Evolutionary conservation across 2,329 filamentous ascomycete species (phyloP), one percentile per base, ranked within the genome.

Genomic region (Xylariaceae sp.): DNA sequence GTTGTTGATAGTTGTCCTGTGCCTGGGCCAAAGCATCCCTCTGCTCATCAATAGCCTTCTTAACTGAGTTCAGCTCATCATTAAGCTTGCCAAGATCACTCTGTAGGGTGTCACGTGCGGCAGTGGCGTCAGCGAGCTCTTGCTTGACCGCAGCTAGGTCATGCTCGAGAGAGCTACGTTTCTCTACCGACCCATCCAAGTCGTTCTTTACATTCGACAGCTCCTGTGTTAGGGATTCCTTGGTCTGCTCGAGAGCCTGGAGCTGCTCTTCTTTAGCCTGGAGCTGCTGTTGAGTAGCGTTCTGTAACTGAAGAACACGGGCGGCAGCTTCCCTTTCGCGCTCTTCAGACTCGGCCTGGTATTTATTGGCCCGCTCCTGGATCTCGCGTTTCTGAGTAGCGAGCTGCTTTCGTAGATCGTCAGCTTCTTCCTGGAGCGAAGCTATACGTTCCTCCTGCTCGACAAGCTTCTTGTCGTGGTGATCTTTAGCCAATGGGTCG

Each of bases 391-490:
- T 64, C 13, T 68, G 59, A 4, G 61, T 52, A 26, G 67, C 64
- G 53, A 76, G 68, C 69, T 72, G 75, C 57, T 72, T 65, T 30
- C 71, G 72, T 40, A 76, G 60, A 16, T 68, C 64, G 6, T 74
- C 72, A 33, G 67, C 70, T 58, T 76, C 73, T 21, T 72, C 64
- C 45, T 69, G 63, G 60, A 70, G 63, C 42, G 68, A 59, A 26
- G 64, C 61, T 56, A 75, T 71, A 48, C 64, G 72, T 48, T 73
- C 69, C 50, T 73, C 69, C 33, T 68, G 65, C 59, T 76, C 73
- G 60, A 68, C 68, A 32, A 75, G 67, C 62, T 73, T 70, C 62
- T 72, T 70, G 8, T 65, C 59, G 33, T 61, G 61, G 48, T 70
- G 67, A 21, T 67, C 60, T 62, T 71, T 68, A 58, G 67, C 66